A percentile compares a stretch with the other conserved stretches of the same genome.
Evolutionary conservation across 441 rosid genomes (phyloP).

Genomic region (Syzygium malaccense): DNA sequence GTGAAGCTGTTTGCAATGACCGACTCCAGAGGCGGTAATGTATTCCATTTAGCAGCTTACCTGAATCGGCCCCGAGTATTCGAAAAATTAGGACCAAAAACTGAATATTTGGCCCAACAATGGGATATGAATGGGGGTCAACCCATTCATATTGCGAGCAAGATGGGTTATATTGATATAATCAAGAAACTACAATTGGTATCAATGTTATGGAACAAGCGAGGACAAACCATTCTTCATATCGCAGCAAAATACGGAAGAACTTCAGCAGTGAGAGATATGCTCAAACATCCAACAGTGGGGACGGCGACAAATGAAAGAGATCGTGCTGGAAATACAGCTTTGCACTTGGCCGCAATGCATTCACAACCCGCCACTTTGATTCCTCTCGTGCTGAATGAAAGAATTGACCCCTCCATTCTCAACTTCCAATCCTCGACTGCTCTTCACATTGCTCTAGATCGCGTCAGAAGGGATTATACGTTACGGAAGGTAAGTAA

Average conservation of each 20-base stretch:
- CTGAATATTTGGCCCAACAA: neutral
- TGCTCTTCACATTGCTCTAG: too few species aligned
- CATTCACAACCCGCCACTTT: too few species aligned
- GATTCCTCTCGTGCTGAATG: too few species aligned
- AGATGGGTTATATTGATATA: accelerated
- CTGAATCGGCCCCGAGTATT: accelerated
- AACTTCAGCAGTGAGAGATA: neutral
- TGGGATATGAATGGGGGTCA: neutral
- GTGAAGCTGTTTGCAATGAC: neutral
- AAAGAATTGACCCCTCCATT: too few species aligned
- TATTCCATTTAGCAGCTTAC: neutral
- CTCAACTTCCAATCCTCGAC: too few species aligned
- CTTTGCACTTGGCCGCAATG: neutral
- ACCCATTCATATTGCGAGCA: neutral
- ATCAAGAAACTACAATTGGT: neutral
- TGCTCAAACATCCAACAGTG: neutral
- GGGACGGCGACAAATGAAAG: accelerated
- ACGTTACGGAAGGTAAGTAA: too few species aligned
- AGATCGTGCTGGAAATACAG: neutral
- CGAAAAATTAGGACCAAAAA: accelerated
- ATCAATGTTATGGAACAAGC: accelerated
- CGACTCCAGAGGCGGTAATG: neutral
- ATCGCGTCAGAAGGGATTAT: too few species aligned
- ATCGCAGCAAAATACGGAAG: neutral
- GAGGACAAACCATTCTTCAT: neutral